phyloP scores from a whole-genome alignment of 129 eudicot genomes.

The Helianthus tuberosus region DNA sequence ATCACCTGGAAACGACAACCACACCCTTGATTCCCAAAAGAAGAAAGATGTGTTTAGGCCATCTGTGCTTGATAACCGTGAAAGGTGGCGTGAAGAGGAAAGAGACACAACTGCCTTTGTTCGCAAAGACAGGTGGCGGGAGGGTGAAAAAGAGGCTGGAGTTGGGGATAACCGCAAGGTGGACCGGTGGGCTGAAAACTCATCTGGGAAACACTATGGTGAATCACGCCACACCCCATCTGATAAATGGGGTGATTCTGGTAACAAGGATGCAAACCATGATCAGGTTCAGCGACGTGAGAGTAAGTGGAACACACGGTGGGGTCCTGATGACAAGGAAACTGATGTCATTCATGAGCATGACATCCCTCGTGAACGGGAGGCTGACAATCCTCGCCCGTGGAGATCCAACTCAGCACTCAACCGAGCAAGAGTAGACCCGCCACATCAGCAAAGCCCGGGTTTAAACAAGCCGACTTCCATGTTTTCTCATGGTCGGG shows the following conservation, averaged over 20 bases:
- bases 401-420: slow-evolving; percentile 85
- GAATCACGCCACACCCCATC: slow-evolving; percentile 67
- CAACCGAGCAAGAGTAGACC: slow-evolving; percentile 69
- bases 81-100: slow-evolving; percentile 98
- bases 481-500: slow-evolving; percentile 66
- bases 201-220: slow-evolving; percentile 65
- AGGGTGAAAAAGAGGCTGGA: slow-evolving; percentile 65
- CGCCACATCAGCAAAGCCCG: slow-evolving; percentile 52
- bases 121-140: slow-evolving; percentile 88
- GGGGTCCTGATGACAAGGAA: slow-evolving; percentile 88
- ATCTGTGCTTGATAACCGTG: slow-evolving; percentile 78
- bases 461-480: slow-evolving; percentile 55
- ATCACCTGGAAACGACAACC: slow-evolving; percentile 56
- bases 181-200: slow-evolving; percentile 66
- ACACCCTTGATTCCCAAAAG: slow-evolving; percentile 50
- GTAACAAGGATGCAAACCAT: slow-evolving; percentile 52
- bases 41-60: slow-evolving; percentile 91
- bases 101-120: slow-evolving; percentile 67
- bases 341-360: slow-evolving; percentile 50
- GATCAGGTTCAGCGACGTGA: slow-evolving; percentile 92
- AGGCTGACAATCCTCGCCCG: slow-evolving; percentile 75
- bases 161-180: slow-evolving; percentile 57
- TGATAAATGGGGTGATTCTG: slow-evolving; percentile 70
- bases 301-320: slow-evolving; percentile 87
- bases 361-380: slow-evolving; percentile 46